Percentiles rank a stretch among this genome's conserved stretches.
phyloP scores from a whole-genome alignment of 2,329 filamentous ascomycete genomes.

The Pseudogymnoascus sp. region DNA sequence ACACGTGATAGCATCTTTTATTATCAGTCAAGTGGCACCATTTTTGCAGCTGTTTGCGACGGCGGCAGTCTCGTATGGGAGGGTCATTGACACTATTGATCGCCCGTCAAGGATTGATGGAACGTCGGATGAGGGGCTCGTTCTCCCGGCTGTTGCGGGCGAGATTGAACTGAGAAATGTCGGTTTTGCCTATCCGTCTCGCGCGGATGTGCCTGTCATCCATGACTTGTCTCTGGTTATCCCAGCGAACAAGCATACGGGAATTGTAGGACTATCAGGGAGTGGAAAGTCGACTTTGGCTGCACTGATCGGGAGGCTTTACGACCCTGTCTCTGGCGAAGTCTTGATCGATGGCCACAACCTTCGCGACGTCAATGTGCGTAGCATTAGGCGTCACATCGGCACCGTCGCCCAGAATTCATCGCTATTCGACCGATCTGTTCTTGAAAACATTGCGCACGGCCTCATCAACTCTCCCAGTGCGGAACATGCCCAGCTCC shows the following conservation, averaged over 20 bases:
- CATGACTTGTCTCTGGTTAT: conserved; percentile 28
- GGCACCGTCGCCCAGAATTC: conserved; percentile 16
- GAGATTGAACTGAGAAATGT: conserved; percentile 29
- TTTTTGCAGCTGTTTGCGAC: conserved; percentile 42
- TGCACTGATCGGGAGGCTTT: conserved; percentile 36
- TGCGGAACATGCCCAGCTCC: conserved; percentile 35
- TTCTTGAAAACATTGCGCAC: conserved; percentile 45
- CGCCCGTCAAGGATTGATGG: conserved; percentile 27
- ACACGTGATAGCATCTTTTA: conserved; percentile 29
- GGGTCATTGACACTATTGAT: conserved; percentile 37
- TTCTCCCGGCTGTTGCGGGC: conserved; percentile 16
- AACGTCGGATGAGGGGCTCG: conserved; percentile 15
- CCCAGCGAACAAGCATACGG: conserved; percentile 30
- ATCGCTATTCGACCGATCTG: conserved; percentile 33
- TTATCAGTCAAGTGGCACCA: conserved; percentile 43
- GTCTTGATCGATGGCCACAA: conserved; percentile 26
- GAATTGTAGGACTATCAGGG: conserved; percentile 38
- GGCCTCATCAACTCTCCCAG: conserved; percentile 36
- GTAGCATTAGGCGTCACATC: conserved; percentile 17
- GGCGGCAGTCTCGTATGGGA: conserved; percentile 10
- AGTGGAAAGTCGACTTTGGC: conserved; percentile 37
- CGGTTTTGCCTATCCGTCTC: conserved; percentile 30
- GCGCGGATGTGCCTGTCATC: conserved; percentile 25
- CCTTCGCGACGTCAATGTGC: conserved; percentile 20
- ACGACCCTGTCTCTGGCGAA: conserved; percentile 41